phyloP scores from a whole-genome alignment of 2,329 filamentous ascomycete species.

The Penicillium occitanis region DNA sequence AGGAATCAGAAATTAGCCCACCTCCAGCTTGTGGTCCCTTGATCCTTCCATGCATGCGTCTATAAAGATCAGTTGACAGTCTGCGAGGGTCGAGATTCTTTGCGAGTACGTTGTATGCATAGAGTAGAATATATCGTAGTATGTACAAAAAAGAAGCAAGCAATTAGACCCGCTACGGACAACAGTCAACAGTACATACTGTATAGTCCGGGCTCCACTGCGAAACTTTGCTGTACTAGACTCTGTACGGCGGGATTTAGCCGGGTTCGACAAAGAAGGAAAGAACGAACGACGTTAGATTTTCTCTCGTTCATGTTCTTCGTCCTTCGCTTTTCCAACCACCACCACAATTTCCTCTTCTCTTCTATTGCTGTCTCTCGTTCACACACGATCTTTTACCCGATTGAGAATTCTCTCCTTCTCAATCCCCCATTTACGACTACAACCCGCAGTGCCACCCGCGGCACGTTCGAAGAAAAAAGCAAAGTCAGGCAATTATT shows the following conservation, averaged over 20 bases:
- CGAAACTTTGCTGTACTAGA: background rate
- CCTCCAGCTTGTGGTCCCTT: background rate
- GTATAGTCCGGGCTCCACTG: background rate
- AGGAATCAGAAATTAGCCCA: conserved; percentile 9
- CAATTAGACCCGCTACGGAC: background rate
- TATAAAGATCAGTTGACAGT: background rate
- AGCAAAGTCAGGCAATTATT: conserved; percentile 6
- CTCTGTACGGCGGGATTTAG: background rate
- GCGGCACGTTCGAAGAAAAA: conserved; percentile 20
- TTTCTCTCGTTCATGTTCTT: background rate
- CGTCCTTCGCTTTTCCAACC: background rate
- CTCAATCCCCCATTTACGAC: background rate
- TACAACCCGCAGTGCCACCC: conserved; percentile 24
- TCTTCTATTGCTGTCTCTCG: background rate
- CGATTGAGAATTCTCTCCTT: background rate
- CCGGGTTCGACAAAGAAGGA: conserved; percentile 1
- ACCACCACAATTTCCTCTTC: background rate
- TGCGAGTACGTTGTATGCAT: background rate
- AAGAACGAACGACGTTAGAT: background rate
- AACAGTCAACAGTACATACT: background rate
- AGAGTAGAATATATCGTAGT: background rate
- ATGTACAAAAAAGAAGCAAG: background rate
- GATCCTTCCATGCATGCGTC: conserved; percentile 7
- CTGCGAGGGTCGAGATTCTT: background rate
- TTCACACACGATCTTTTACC: background rate